Evolutionary conservation across 2,329 filamentous ascomycete species (phyloP).

Genomic region (Cladophialophora exuberans): DNA sequence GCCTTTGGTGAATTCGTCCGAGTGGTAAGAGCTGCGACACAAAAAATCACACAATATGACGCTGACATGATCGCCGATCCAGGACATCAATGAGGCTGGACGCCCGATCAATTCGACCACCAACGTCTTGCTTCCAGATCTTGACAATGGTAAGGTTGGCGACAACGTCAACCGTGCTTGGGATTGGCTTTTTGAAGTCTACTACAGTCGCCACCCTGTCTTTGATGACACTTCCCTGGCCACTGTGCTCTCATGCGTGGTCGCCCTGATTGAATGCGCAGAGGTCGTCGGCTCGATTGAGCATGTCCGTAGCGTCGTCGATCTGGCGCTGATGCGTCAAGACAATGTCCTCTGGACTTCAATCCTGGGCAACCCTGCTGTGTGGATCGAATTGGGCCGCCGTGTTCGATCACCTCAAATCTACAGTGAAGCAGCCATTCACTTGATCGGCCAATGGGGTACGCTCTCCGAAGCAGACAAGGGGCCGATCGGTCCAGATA

Average conservation of each 20-base stretch:
- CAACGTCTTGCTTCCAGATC: slow-evolving; percentile 32
- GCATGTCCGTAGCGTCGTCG: slow-evolving; percentile 50
- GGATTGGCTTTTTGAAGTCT: slow-evolving; percentile 49
- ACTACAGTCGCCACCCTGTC: slow-evolving; percentile 49
- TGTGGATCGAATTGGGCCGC: slow-evolving; percentile 51
- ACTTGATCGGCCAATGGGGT: slow-evolving; percentile 40
- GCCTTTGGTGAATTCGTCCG: slow-evolving; percentile 24
- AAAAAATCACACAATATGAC: not conserved
- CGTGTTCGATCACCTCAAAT: slow-evolving; percentile 51
- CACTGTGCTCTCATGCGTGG: slow-evolving; percentile 44
- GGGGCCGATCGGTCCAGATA: slow-evolving; percentile 25
- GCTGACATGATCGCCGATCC: slow-evolving; percentile 3
- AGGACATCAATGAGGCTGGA: slow-evolving; percentile 43
- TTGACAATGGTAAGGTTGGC: slow-evolving; percentile 40
- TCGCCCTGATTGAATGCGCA: slow-evolving; percentile 48
- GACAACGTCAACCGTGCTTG: slow-evolving; percentile 39
- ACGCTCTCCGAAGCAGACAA: slow-evolving; percentile 28
- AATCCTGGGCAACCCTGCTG: slow-evolving; percentile 47
- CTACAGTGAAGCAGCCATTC: slow-evolving; percentile 40
- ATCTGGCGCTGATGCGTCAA: slow-evolving; percentile 52
- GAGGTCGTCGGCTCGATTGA: slow-evolving; percentile 50
- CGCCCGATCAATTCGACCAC: slow-evolving; percentile 27
- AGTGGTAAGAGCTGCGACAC: slow-evolving; percentile 24
- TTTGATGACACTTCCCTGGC: slow-evolving; percentile 46
- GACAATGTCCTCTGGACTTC: slow-evolving; percentile 51